Base-by-base conservation (phyloP, 2,329 filamentous ascomycete genomes). In the Thielaviopsis euricoi region DNA sequence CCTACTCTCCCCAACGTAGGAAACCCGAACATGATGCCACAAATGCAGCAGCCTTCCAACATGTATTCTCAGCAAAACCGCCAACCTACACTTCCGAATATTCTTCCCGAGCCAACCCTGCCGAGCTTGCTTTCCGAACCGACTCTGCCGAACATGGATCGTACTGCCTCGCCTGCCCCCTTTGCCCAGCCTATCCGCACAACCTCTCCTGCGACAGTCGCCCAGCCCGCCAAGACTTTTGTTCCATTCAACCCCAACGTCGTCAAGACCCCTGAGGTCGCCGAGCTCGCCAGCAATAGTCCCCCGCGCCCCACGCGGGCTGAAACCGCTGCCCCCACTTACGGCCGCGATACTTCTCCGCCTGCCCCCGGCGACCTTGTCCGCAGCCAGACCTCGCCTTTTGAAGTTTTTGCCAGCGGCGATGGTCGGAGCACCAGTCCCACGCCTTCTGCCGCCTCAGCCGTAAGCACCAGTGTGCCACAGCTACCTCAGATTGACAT, bases 391-490 rank as follows among this genome's bases (percentile, higher is more conserved):
- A 57, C 58, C 2, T 54, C 55, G 7, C 23, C 55, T 23, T 63
- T 62, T 9, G 69, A 68, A 52, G 64, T 67, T 23, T 62, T 67
- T 2, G 70, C 67, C 46, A 66, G 67, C 53, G 64, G 66, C 4
- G 66, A 68, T 19, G 67, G 65, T 3, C 67, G 68, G 40, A 46
- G 17, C 12, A 64, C 65, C 19, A 69, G 67, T 57, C 67, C 69
- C 3, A 67, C 68, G 5, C 67, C 70, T 9, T 69, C 51, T 37
- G 33, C 33, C 23, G 43, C 23, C 17, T 33, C 57, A 17, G n/a
- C 25, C 23, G 19, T 40, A 9, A 57, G 46, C 55, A 57, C 53
- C n/a, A 52, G 43, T 15, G 46, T 29, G 17, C 57, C 52, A 12
- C 43, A 56, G 33, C 58, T 55, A 23, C 57, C 57, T 10, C 46